Evolutionary conservation across 345 rosid species (phyloP), one percentile per base, ranked within the genome.

Genomic region (Anastatica hierochuntica): DNA sequence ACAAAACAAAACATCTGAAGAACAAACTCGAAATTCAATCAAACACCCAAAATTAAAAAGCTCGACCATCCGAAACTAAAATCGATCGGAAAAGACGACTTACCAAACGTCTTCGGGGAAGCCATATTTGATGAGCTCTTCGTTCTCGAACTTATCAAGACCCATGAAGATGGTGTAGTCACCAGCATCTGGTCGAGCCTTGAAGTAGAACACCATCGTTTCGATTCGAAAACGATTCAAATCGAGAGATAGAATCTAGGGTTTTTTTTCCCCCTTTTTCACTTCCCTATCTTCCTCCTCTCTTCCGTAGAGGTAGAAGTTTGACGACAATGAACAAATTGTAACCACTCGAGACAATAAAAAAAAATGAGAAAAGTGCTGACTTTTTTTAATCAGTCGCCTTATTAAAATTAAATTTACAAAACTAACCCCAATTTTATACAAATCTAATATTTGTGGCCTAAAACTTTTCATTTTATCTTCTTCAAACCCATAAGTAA

Each of bases 141-240:
- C 98, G 82, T 92, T 92, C 84, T 92, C 98, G 79, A 74, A 63
- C 88, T 92, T 92, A 75, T 92, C 98, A 58, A 92, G 79, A 20
- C 99, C 97, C 99, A 92, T 92, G 79, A 92, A 88, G 56, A 92
- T 83, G 57, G 97, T 85, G 89, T 83, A 88, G 68, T 88, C 99
- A 23, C 99, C 99, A 14, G 72, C 90, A 64, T 92, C 98, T 33
- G 96, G 84, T 47, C 98, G 79, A 52, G 81, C 94, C 62, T 88
- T 84, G 84, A 92, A 92, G 94, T 84, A 88, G 62, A 92, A 81
- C 50, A 90, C 96, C 96, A 90, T 84, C 50, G 56, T 26, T 69
- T 49, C 53, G 58, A 61, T 61, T 54, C 62, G 48, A 55, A 47
- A 40, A 23, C 40, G 60, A 60, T 21, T 11, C 57, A n/a, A n/a